Evolutionary conservation across 2,329 filamentous ascomycete genomes (phyloP).

Genomic region (Botrytis cinerea): DNA sequence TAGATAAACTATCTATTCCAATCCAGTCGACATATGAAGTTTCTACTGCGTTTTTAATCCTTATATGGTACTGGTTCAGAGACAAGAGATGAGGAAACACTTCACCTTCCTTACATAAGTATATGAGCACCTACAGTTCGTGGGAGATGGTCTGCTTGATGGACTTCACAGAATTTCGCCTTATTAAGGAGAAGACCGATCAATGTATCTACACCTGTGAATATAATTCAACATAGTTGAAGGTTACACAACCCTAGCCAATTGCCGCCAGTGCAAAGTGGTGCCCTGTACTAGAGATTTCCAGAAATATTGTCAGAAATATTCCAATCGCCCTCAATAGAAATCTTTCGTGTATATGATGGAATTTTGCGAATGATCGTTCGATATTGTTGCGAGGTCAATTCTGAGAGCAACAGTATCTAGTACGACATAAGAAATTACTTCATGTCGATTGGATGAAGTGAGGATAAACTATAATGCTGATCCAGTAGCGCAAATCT

Average conservation of each 20-base stretch:
- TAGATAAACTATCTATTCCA: too few species aligned
- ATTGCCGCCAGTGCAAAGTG: too few species aligned
- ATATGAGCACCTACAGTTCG: neutral
- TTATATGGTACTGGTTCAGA: neutral
- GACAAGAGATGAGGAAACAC: neutral
- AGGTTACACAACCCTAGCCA: fast-evolving
- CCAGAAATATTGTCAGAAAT: fast-evolving
- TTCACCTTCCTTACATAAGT: neutral
- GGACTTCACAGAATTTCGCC: neutral
- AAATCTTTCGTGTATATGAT: neutral
- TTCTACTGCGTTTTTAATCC: too few species aligned
- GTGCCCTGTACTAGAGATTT: neutral
- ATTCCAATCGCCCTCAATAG: neutral
- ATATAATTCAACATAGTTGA: too few species aligned
- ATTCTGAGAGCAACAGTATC: neutral
- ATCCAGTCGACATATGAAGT: neutral
- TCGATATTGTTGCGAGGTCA: neutral
- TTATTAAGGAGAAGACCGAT: too few species aligned
- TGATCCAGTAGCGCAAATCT: neutral
- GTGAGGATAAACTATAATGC: neutral
- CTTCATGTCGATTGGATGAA: neutral
- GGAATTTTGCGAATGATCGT: too few species aligned
- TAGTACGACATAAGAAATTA: neutral
- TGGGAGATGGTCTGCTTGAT: neutral
- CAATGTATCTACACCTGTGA: neutral